Evolutionary conservation across 1,284 basidiomycete genomes (phyloP).

Genomic region (Quambalaria eucalypti): DNA sequence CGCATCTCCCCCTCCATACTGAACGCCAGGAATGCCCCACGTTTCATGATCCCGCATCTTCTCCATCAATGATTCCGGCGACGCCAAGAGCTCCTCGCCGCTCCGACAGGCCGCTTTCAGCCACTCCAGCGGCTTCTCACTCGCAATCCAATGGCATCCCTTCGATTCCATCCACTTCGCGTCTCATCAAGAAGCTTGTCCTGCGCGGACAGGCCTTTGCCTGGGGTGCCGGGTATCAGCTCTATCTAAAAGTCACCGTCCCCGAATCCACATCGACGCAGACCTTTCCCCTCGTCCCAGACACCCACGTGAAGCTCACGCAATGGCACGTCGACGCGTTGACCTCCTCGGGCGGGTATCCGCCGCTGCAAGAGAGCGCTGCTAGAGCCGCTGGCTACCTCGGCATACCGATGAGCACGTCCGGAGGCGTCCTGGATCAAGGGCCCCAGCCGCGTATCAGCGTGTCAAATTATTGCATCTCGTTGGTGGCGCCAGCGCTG

Average conservation of each 20-base stretch:
- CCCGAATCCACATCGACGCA: background rate
- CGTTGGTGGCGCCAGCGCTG: background rate
- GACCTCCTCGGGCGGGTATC: background rate
- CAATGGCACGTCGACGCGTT: background rate
- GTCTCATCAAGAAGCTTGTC: constrained; percentile 1
- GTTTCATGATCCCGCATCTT: too few species aligned
- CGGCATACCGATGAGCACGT: background rate
- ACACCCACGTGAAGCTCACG: background rate
- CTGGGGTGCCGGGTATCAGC: background rate
- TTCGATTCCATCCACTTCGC: background rate
- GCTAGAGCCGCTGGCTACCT: background rate
- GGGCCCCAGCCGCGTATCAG: background rate
- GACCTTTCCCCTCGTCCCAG: background rate
- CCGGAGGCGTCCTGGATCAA: background rate
- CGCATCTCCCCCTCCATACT: too few species aligned
- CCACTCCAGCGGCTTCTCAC: background rate
- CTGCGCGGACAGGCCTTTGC: background rate
- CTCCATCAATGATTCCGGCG: too few species aligned
- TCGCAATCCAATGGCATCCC: background rate
- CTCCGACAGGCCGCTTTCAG: too few species aligned
- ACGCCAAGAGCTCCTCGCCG: too few species aligned
- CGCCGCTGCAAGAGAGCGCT: background rate
- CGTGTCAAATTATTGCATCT: background rate
- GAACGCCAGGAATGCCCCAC: too few species aligned
- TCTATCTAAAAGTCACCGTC: background rate